Percentiles rank a stretch among this genome's conserved stretches.
Evolutionary conservation across 495 filamentous ascomycete species (phyloP).

Genomic region (Neurospora sp.): DNA sequence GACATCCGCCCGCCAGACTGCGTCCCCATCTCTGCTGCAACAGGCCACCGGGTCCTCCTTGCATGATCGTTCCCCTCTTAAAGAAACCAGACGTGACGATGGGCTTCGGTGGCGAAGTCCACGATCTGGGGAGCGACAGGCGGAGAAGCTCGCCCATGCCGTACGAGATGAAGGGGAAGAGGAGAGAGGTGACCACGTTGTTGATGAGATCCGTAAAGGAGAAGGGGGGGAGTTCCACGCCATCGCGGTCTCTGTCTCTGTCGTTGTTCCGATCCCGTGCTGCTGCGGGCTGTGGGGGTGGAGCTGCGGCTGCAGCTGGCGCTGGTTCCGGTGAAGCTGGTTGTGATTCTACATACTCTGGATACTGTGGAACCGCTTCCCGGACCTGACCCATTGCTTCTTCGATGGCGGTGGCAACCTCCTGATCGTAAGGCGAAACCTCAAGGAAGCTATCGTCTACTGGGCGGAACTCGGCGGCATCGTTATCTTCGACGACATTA

Average conservation of each 20-base stretch:
- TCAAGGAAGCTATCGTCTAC: background rate
- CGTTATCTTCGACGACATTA: slow-evolving; percentile 1
- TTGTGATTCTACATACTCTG: background rate
- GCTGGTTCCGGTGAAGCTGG: background rate
- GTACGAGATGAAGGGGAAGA: slow-evolving; percentile 33
- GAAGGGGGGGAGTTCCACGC: slow-evolving; percentile 9
- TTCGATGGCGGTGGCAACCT: background rate
- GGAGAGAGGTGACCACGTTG: slow-evolving; percentile 28
- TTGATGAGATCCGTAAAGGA: slow-evolving; percentile 17
- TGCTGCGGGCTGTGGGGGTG: background rate
- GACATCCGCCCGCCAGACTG: slow-evolving; percentile 68
- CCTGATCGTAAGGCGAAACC: background rate
- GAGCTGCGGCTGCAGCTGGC: background rate
- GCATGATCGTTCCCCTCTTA: slow-evolving; percentile 9
- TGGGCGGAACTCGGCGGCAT: slow-evolving; percentile 1
- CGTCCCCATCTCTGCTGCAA: slow-evolving; percentile 69
- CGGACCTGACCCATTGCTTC: background rate
- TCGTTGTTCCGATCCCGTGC: slow-evolving; percentile 1
- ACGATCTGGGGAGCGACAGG: slow-evolving; percentile 48
- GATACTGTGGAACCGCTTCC: background rate
- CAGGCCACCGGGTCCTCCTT: slow-evolving; percentile 37
- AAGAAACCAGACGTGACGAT: background rate
- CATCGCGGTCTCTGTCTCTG: slow-evolving; percentile 2
- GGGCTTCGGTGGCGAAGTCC: slow-evolving; percentile 38
- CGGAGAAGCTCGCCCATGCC: slow-evolving; percentile 60